A percentile compares a stretch with the other conserved stretches of the same genome.
These are phyloP conservation scores for Wickerhamomyces subpelliculosus DNA, from an alignment of 805 yeast genomes.

Conservation along the genomic window DNA sequence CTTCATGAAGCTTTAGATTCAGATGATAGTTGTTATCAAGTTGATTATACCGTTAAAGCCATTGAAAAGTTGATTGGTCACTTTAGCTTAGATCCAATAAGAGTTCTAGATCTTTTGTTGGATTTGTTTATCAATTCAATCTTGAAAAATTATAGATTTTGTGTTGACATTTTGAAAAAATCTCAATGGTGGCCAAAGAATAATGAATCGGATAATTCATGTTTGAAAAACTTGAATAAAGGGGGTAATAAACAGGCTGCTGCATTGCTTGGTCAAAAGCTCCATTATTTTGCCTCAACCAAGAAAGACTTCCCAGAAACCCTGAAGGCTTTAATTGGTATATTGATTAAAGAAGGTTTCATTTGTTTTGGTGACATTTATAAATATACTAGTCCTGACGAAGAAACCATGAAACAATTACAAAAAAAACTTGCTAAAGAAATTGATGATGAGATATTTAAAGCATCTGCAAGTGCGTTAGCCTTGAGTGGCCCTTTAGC, in stretches of 20 bases:
- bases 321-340: conserved; percentile 39
- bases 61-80: conserved; percentile 63
- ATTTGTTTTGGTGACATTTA: conserved; percentile 57
- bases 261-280: conserved; percentile 42
- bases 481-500: conserved; percentile 83
- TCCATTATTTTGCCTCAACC: conserved; percentile 22
- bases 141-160: conserved; percentile 37
- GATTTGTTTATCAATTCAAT: conserved; percentile 42
- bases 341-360: conserved; percentile 60
- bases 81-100: conserved; percentile 64
- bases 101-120: conserved; percentile 58
- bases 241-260: conserved; percentile 58
- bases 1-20: conserved; percentile 35
- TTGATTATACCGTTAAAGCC: conserved; percentile 37
- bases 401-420: conserved; percentile 36
- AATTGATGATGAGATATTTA: conserved; percentile 47
- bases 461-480: conserved; percentile 67
- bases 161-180: conserved; percentile 40
- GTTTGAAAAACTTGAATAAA: conserved; percentile 24
- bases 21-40: conserved; percentile 33
- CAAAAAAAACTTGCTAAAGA: conserved; percentile 38
- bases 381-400: conserved; percentile 47
- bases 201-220: conserved; percentile 25
- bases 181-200: conserved; percentile 65
- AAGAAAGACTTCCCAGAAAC: conserved; percentile 34